phyloP scores from a whole-genome alignment of 495 filamentous ascomycete genomes.

The Daldinia loculata region DNA sequence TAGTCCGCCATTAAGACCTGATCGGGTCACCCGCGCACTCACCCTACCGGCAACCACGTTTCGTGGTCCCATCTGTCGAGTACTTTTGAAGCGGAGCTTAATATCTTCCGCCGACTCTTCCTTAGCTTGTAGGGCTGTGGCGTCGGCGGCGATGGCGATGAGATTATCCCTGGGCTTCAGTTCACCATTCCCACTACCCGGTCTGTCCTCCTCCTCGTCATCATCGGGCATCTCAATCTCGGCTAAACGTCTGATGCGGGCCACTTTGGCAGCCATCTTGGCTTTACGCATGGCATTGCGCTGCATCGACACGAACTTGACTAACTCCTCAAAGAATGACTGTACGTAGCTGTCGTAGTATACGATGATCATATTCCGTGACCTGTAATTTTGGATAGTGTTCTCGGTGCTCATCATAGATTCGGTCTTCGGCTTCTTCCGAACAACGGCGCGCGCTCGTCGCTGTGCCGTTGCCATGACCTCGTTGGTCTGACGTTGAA shows the following conservation, averaged over 20 bases:
- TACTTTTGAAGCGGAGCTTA: conserved; percentile 46
- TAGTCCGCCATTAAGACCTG: conserved; percentile 36
- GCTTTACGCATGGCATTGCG: conserved; percentile 84
- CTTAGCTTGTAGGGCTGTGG: conserved; percentile 11
- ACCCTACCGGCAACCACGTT: conserved; percentile 13
- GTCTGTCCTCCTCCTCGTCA: conserved; percentile 50
- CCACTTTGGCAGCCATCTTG: conserved; percentile 72
- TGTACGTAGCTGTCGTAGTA: conserved; percentile 91
- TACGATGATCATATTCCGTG: conserved; percentile 81
- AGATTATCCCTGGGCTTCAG: conserved; percentile 41
- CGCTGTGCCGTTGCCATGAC: conserved; percentile 56
- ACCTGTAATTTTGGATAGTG: conserved; percentile 66
- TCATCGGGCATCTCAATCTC: conserved; percentile 60
- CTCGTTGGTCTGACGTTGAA: conserved; percentile 56
- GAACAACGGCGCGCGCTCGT: conserved; percentile 54
- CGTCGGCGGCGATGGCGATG: conserved; percentile 18
- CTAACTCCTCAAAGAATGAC: conserved; percentile 77
- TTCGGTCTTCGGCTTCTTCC: conserved; percentile 65
- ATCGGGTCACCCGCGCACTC: conserved; percentile 32
- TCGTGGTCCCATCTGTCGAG: conserved; percentile 43
- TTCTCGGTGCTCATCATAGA: conserved; percentile 64
- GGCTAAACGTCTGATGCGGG: conserved; percentile 62
- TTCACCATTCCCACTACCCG: conserved; percentile 14
- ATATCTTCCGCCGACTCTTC: conserved; percentile 34
- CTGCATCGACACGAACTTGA: conserved; percentile 79